phyloP scores from a whole-genome alignment of 202 grass and related monocot genomes.

The Brachypodium distachyon region DNA sequence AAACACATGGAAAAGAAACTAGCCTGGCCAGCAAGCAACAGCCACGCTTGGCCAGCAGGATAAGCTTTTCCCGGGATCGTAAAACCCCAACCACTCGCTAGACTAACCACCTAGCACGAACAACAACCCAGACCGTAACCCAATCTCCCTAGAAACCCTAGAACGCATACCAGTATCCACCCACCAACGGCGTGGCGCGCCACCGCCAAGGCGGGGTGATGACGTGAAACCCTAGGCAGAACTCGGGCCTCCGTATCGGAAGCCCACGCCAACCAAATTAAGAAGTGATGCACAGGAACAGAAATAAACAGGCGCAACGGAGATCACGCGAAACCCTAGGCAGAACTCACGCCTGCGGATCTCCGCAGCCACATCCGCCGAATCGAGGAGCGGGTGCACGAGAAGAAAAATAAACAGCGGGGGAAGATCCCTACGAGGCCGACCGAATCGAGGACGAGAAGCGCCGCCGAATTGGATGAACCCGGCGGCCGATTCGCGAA shows the following conservation, averaged over 20 bases:
- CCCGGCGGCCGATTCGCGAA: background rate
- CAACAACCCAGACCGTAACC: background rate
- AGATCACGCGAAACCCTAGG: background rate
- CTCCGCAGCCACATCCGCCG: background rate
- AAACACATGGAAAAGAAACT: too few species aligned
- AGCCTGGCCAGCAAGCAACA: background rate
- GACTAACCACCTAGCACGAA: background rate
- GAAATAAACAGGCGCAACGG: too few species aligned
- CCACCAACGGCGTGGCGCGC: background rate
- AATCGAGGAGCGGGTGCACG: background rate
- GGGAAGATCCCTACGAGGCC: too few species aligned
- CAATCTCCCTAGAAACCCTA: background rate
- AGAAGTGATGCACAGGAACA: too few species aligned
- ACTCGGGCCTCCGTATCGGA: too few species aligned
- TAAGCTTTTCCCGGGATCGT: too few species aligned
- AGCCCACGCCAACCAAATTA: too few species aligned
- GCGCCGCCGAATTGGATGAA: background rate
- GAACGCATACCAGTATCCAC: background rate
- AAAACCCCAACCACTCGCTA: too few species aligned
- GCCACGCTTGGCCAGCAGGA: too few species aligned
- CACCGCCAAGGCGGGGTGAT: background rate
- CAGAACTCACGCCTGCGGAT: background rate
- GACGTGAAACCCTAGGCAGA: too few species aligned
- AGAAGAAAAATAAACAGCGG: background rate
- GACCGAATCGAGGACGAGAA: background rate